phyloP scores from a whole-genome alignment of 73 alveolate genomes.

The Symbiodinium natans region DNA sequence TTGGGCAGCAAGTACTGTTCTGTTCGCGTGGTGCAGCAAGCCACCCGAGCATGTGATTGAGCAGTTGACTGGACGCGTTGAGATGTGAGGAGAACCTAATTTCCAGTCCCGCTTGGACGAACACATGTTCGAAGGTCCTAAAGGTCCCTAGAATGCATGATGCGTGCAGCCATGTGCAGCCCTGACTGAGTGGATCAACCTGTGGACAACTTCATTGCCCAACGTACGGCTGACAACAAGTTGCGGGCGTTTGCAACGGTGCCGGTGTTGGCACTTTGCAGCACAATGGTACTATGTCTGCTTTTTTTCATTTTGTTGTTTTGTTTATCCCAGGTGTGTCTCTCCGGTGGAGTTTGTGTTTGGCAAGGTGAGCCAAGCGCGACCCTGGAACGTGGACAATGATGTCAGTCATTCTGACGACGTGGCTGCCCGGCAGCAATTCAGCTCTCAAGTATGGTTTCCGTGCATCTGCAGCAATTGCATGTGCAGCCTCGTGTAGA shows the following conservation, averaged over 20 bases:
- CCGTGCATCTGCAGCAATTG: not conserved
- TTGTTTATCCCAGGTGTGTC: not conserved
- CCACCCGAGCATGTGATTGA: not conserved
- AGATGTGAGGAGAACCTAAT: no score
- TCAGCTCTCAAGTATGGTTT: not conserved
- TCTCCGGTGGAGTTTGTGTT: not conserved
- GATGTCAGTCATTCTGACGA: slow-evolving; percentile 59
- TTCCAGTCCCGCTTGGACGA: no score
- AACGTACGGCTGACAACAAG: not conserved
- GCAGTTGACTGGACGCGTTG: no score
- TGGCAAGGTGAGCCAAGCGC: slow-evolving; percentile 18
- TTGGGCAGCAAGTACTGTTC: not conserved
- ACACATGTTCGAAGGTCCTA: no score
- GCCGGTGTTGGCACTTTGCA: slow-evolving; percentile 24
- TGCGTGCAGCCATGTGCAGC: no score
- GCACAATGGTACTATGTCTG: not conserved
- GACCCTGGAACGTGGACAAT: slow-evolving; percentile 64
- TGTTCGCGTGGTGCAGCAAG: no score
- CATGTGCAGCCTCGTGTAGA: not conserved
- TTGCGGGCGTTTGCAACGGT: slow-evolving; percentile 50
- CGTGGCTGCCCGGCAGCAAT: not conserved
- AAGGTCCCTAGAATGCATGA: no score
- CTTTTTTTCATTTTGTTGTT: not conserved
- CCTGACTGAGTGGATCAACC: slow-evolving; percentile 35
- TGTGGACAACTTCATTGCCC: slow-evolving; percentile 58